Evolutionary conservation across 148 eudicot genomes (phyloP), one percentile per base, ranked within the genome.

Genomic region (Dysphania ambrosioides): DNA sequence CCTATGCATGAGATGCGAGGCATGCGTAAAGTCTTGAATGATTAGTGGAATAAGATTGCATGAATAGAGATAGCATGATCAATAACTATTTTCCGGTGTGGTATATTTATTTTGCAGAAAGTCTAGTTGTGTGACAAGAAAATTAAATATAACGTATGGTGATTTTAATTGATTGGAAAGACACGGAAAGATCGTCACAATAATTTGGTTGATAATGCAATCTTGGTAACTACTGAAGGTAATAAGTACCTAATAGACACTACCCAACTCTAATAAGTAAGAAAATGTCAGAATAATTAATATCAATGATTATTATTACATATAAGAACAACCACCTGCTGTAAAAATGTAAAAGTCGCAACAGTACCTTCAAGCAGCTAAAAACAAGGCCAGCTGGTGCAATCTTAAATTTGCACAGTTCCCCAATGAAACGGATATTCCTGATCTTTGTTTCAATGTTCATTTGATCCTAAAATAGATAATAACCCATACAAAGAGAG

Each of bases 391-490:
- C 87, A 78, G 97, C 78, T 27, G 98, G 87, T 41, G 97, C 98
- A 70, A 91, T 87, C 79, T 85, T 91, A 69, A 94, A 91, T 77
- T 94, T 94, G 91, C 98, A 91, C 61, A 94, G 92, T 79, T 94
- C 98, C 75, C 98, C 98, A 73, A 94, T 87, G 80, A 94, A 94
- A 70, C 98, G 87, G 71, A 94, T 94, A 80, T 94, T 94, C 79
- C 89, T 86, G 79, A 94, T 91, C 84, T 94, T 94, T 77, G 97
- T 82, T 86, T 94, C 98, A 79, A 94, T 91, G 82, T 94, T 94
- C 85, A 94, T 90, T 87, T 94, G 97, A 77, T 94, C 98, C 98
- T 94, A 89, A 67, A 75, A 72, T 38, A 60, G 36, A 8, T 34
- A 58, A 53, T 9, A n/a, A 38, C 53, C 24, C 21, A n/a, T n/a